Percentiles rank a stretch among this genome's conserved stretches.
Evolutionary conservation across 805 yeast species (phyloP).

Genomic region (Starmerella asiatica): DNA sequence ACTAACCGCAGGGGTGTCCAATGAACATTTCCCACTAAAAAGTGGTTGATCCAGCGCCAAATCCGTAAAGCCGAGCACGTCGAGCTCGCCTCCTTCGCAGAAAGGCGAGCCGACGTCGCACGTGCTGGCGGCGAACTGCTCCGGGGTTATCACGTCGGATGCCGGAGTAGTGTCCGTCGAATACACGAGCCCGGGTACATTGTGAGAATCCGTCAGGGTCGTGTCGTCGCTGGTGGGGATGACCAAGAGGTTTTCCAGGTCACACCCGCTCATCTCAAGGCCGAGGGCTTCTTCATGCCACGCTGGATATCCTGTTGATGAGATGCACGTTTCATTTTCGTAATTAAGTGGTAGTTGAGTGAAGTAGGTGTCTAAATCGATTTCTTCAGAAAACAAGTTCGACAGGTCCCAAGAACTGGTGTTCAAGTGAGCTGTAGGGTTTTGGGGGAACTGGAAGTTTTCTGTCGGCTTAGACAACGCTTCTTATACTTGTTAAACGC

Average conservation of each 20-base stretch:
- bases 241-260: neutral
- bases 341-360: too few relatives aligned
- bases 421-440: conserved; percentile 11
- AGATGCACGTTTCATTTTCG: too few relatives aligned
- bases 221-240: too few relatives aligned
- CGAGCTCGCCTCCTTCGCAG: too few relatives aligned
- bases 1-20: too few relatives aligned
- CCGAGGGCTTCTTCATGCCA: neutral
- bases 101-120: too few relatives aligned
- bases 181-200: neutral
- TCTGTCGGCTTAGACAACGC: conserved; percentile 13
- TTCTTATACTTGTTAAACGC: neutral
- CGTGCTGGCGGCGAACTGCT: neutral
- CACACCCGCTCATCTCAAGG: neutral
- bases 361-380: too few relatives aligned
- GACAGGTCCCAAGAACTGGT: conserved; percentile 9
- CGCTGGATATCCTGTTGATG: too few relatives aligned
- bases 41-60: too few relatives aligned
- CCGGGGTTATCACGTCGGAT: neutral
- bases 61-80: too few relatives aligned
- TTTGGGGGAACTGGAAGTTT: conserved; percentile 5
- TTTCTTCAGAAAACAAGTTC: conserved; percentile 10
- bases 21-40: too few relatives aligned
- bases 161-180: neutral
- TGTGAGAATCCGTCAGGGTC: neutral